phyloP scores from a whole-genome alignment of 495 filamentous ascomycete species.

The Pseudotulostoma volvatum region DNA sequence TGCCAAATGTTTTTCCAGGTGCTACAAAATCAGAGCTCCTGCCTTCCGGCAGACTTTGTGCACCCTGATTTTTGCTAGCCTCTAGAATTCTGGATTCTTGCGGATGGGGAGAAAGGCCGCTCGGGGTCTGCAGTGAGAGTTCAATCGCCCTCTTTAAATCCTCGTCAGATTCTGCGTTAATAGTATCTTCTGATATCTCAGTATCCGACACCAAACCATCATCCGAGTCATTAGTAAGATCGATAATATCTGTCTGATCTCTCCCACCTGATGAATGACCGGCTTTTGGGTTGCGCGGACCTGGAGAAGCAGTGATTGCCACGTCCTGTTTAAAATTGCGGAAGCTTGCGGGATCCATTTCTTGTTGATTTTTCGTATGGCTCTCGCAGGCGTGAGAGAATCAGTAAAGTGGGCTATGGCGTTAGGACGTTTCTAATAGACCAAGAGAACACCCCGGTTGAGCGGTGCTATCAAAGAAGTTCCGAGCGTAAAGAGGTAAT shows the following conservation, averaged over 20 bases:
- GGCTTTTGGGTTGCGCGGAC: too few relatives aligned
- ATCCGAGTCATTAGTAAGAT: slow-evolving; percentile 23
- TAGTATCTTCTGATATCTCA: slow-evolving; percentile 8
- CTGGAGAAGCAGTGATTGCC: too few relatives aligned
- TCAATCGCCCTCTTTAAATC: slow-evolving; percentile 36
- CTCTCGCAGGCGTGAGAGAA: too few relatives aligned
- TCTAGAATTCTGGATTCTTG: not conserved
- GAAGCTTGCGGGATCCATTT: too few relatives aligned
- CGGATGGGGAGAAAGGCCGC: not conserved
- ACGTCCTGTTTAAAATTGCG: too few relatives aligned
- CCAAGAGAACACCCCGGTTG: too few relatives aligned
- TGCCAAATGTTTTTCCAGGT: slow-evolving; percentile 7
- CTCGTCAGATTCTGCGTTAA: slow-evolving; percentile 21
- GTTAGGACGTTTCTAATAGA: too few relatives aligned
- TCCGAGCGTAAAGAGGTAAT: too few relatives aligned
- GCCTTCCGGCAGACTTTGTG: not conserved
- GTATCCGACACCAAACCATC: slow-evolving; percentile 21
- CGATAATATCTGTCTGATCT: slow-evolving; percentile 21
- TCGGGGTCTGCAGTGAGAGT: slow-evolving; percentile 26
- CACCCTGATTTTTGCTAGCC: not conserved
- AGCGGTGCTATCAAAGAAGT: too few relatives aligned
- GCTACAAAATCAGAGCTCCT: not conserved
- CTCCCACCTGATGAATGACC: too few relatives aligned
- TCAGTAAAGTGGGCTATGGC: too few relatives aligned
- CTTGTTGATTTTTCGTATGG: too few relatives aligned